phyloP scores from a whole-genome alignment of 495 filamentous ascomycete genomes.

The Tuber microsphaerosporum region DNA sequence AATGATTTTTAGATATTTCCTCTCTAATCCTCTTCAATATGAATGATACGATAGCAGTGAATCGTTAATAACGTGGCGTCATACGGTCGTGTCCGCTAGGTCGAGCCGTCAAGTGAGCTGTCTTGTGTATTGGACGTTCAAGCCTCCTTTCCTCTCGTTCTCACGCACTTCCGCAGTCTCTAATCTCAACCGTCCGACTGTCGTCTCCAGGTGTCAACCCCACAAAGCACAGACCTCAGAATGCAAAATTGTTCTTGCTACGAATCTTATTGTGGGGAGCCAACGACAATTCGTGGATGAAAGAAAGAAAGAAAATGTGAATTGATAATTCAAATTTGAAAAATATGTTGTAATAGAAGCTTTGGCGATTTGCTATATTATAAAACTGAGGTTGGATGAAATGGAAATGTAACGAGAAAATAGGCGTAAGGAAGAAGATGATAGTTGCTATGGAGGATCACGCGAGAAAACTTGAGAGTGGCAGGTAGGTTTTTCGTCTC shows the following conservation, averaged over 20 bases:
- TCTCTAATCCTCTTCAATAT: conserved; percentile 6
- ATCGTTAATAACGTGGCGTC: conserved; percentile 36
- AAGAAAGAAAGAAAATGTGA: neutral
- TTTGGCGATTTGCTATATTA: conserved; percentile 7
- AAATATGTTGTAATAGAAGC: neutral
- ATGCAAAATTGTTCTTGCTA: conserved; percentile 14
- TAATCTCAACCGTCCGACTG: conserved; percentile 8
- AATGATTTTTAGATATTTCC: neutral
- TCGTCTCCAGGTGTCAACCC: conserved; percentile 29
- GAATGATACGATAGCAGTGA: conserved; percentile 29
- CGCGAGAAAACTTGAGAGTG: neutral
- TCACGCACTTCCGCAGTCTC: conserved; percentile 28
- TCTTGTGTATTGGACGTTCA: conserved; percentile 24
- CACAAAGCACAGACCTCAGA: conserved; percentile 33
- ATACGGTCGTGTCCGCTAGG: conserved; percentile 31
- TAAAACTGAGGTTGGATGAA: neutral
- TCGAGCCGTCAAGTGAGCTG: conserved; percentile 18
- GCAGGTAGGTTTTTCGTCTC: neutral
- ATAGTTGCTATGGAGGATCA: conserved; percentile 4
- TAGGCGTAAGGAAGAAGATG: neutral
- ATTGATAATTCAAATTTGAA: neutral
- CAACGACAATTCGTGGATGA: neutral
- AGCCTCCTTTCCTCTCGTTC: conserved; percentile 15
- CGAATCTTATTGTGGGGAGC: neutral
- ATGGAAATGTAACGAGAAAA: neutral